Percentiles rank a stretch among this genome's conserved stretches.
Conservation (phyloP, 2,329 filamentous ascomycete genomes). For the Verticillium albo-atrum region DNA sequence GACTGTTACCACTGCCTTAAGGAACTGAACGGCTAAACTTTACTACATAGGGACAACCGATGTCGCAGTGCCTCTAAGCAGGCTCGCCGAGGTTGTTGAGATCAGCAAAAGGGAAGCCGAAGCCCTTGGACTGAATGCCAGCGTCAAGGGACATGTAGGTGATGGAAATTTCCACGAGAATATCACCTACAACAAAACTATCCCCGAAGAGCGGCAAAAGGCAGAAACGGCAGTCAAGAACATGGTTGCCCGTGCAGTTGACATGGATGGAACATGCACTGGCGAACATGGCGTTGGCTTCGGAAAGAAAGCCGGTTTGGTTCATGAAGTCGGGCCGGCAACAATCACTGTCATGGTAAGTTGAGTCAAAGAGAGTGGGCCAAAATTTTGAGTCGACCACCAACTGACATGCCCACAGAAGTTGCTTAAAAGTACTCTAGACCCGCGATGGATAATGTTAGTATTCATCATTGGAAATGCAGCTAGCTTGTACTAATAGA, state of each 20-base stretch:
- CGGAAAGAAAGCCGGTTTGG: slow-evolving; percentile 86
- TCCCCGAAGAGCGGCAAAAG: slow-evolving; percentile 65
- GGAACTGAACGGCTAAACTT: too few relatives aligned
- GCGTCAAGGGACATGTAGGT: slow-evolving; percentile 83
- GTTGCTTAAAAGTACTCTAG: too few relatives aligned
- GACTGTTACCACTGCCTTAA: too few relatives aligned
- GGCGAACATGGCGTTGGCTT: slow-evolving; percentile 84
- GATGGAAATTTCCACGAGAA: slow-evolving; percentile 94
- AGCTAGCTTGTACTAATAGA: too few relatives aligned
- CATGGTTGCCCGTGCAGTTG: slow-evolving; percentile 85
- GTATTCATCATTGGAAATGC: too few relatives aligned
- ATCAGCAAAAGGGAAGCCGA: slow-evolving; percentile 86
- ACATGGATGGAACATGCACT: slow-evolving; percentile 92
- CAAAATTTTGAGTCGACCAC: too few relatives aligned
- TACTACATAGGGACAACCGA: slow-evolving; percentile 65
- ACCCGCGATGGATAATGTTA: too few relatives aligned
- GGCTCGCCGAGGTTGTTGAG: slow-evolving; percentile 71
- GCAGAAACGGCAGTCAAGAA: slow-evolving; percentile 80
- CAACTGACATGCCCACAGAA: too few relatives aligned
- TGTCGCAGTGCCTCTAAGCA: slow-evolving; percentile 75
- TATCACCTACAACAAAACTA: slow-evolving; percentile 77
- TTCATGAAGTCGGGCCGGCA: too few relatives aligned
- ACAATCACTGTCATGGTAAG: too few relatives aligned
- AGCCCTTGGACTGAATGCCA: slow-evolving; percentile 79
- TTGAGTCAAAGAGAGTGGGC: too few relatives aligned